Conservation (phyloP, 164 flowering plant species). For the Vitis labrusca region DNA sequence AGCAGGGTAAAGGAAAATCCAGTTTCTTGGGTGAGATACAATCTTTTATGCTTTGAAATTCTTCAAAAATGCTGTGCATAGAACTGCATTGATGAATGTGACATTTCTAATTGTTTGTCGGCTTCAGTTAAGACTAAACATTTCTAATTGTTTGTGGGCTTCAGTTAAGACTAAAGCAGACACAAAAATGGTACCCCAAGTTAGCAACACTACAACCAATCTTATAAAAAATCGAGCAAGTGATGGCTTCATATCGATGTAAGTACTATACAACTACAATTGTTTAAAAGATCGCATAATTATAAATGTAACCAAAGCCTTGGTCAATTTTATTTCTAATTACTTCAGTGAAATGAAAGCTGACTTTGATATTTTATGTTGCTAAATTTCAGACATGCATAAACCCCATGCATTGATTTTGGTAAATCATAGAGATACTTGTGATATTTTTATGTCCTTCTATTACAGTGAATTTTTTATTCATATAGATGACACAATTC, state of each 20-base stretch:
- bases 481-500: too few relatives aligned
- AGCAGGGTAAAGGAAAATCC: constrained; percentile 15
- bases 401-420: too few relatives aligned
- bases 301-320: not conserved
- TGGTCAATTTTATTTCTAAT: not conserved
- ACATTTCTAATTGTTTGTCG: not conserved
- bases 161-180: constrained; percentile 40
- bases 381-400: too few relatives aligned
- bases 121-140: too few relatives aligned
- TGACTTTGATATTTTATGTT: too few relatives aligned
- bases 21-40: constrained; percentile 28
- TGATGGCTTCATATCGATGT: constrained; percentile 47
- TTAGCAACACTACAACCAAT: constrained; percentile 29
- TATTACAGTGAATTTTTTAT: too few relatives aligned
- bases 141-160: not conserved
- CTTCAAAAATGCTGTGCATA: not conserved
- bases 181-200: constrained; percentile 26
- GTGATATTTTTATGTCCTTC: too few relatives aligned
- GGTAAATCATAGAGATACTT: too few relatives aligned
- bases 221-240: constrained; percentile 37
- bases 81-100: not conserved
- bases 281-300: not conserved
- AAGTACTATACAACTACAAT: constrained; percentile 15
- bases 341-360: not conserved
- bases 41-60: not conserved